These are phyloP conservation scores for Pleurotus pulmonarius DNA, from an alignment of 768 basidiomycete species.

Conservation along the genomic window DNA sequence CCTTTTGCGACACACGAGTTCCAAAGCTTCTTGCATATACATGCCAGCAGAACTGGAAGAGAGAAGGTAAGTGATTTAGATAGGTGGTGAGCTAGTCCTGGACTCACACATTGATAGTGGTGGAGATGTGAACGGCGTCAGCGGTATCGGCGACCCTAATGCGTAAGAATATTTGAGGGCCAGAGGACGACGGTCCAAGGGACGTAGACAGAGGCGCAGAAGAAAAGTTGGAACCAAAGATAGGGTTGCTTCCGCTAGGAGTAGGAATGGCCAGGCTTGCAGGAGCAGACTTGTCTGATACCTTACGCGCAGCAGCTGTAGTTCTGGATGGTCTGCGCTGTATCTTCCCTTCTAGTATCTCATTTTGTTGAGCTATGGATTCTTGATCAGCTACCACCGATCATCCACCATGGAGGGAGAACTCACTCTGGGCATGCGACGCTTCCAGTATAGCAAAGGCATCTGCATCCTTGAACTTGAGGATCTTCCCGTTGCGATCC, in stretches of 20 bases:
- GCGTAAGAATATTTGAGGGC: constrained; percentile 80
- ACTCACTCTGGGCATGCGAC: constrained; percentile 60
- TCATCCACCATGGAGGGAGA: constrained; percentile 20
- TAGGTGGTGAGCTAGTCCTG: background rate
- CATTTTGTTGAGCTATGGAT: constrained; percentile 64
- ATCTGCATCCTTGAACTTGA: constrained; percentile 79
- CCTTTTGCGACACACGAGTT: constrained; percentile 72
- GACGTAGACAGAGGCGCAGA: constrained; percentile 59
- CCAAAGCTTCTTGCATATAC: constrained; percentile 96
- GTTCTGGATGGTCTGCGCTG: constrained; percentile 75
- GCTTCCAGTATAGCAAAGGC: constrained; percentile 89
- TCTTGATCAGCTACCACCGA: no score
- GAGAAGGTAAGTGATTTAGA: background rate
- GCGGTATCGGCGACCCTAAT: constrained; percentile 78
- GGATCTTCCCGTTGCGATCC: constrained; percentile 79
- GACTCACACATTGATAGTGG: constrained; percentile 89
- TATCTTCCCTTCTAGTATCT: constrained; percentile 73
- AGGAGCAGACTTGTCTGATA: constrained; percentile 37
- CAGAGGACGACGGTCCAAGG: constrained; percentile 67
- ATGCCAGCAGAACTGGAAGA: constrained; percentile 75
- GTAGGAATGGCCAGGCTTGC: constrained; percentile 32
- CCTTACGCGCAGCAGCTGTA: constrained; percentile 52
- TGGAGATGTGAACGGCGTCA: constrained; percentile 82
- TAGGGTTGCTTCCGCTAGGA: constrained; percentile 37
- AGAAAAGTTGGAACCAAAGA: constrained; percentile 39